phyloP scores from a whole-genome alignment of 306 rosid genomes.

The Alnus rubra region DNA sequence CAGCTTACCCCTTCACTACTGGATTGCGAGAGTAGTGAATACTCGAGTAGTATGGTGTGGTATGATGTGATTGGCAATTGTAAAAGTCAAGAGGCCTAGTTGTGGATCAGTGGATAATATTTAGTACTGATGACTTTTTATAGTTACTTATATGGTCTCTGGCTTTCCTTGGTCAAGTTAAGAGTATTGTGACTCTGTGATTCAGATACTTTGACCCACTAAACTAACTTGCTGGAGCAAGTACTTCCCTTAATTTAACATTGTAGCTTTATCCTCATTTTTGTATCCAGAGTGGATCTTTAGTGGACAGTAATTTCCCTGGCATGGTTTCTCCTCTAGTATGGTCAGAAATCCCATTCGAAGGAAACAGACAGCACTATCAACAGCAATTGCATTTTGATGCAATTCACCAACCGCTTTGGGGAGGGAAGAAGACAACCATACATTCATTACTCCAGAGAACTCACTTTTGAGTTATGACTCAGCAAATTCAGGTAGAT shows the following conservation, averaged over 20 bases:
- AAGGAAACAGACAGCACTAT: constrained; percentile 66
- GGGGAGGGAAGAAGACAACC: constrained; percentile 75
- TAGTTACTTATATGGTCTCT: neutral
- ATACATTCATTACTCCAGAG: constrained; percentile 64
- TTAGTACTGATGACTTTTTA: neutral
- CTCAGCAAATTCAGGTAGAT: constrained; percentile 84
- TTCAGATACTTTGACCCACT: constrained; percentile 6
- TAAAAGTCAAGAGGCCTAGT: neutral
- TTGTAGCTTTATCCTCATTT: constrained; percentile 16
- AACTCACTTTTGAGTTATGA: constrained; percentile 72
- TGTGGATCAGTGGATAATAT: no score
- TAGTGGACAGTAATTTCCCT: constrained; percentile 60
- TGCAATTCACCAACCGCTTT: constrained; percentile 56
- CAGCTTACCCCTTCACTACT: neutral
- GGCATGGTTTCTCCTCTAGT: constrained; percentile 50
- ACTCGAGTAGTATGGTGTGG: neutral
- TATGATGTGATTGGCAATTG: neutral
- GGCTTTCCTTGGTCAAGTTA: neutral
- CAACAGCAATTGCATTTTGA: constrained; percentile 76
- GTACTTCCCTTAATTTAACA: constrained; percentile 12
- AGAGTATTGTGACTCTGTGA: constrained; percentile 13
- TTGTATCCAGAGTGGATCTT: constrained; percentile 54
- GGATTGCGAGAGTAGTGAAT: neutral
- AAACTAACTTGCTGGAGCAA: constrained; percentile 2
- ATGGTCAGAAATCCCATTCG: constrained; percentile 69